Evolutionary conservation across 139 green algal genomes (phyloP).

Genomic region (Yamagishiella unicocca): DNA sequence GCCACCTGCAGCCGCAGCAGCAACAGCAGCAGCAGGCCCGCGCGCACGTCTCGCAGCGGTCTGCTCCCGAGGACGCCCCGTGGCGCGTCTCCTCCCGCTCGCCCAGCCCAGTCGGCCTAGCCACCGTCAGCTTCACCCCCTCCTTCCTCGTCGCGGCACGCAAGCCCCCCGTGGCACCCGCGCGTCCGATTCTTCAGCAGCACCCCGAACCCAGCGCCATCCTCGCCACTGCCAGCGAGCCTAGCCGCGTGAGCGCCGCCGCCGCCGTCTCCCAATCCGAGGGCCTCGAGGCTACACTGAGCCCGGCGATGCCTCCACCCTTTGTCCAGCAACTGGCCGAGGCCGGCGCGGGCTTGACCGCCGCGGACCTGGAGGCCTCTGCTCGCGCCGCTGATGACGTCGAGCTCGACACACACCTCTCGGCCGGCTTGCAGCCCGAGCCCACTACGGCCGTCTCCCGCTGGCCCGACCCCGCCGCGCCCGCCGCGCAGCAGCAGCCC

Average conservation of each 20-base stretch:
- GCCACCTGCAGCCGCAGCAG: not conserved
- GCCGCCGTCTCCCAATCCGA: too few relatives aligned
- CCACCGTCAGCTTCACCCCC: not conserved
- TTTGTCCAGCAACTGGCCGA: not conserved
- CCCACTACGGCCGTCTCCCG: not conserved
- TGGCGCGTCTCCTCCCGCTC: not conserved
- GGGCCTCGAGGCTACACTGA: not conserved
- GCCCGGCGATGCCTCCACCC: not conserved
- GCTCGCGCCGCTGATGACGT: constrained; percentile 18
- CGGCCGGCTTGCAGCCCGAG: not conserved
- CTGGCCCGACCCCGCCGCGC: constrained; percentile 13
- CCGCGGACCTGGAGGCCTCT: not conserved
- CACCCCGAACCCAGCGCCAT: too few relatives aligned
- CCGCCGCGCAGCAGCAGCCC: not conserved
- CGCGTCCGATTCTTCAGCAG: not conserved
- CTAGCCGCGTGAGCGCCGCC: too few relatives aligned
- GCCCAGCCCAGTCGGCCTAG: not conserved
- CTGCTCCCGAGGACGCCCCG: not conserved
- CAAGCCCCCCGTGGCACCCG: not conserved
- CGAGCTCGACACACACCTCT: constrained; percentile 16
- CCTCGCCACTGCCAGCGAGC: too few relatives aligned
- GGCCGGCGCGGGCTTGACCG: not conserved
- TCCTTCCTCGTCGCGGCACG: not conserved
- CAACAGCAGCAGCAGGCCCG: too few relatives aligned
- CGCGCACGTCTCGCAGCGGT: not conserved